Evolutionary conservation across 495 filamentous ascomycete species (phyloP).

Genomic region (Penicillium crystallinum): DNA sequence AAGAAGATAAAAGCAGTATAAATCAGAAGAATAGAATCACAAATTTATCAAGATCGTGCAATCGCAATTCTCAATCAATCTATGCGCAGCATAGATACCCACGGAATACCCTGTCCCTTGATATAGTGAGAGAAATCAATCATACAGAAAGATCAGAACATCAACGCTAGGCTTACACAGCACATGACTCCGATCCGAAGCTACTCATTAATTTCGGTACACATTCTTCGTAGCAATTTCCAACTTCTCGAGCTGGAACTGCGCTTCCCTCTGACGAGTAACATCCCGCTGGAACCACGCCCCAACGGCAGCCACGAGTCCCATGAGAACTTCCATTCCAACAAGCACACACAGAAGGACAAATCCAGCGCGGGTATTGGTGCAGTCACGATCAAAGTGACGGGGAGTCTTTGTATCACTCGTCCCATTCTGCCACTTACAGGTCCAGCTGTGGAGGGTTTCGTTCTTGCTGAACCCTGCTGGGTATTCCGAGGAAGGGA

Average conservation of each 20-base stretch:
- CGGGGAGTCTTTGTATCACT: slow-evolving; percentile 19
- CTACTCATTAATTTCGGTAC: slow-evolving; percentile 8
- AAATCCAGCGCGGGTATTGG: slow-evolving; percentile 35
- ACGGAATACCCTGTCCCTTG: not conserved
- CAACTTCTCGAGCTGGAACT: slow-evolving; percentile 27
- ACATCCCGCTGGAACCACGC: slow-evolving; percentile 38
- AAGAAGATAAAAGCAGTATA: too few relatives aligned
- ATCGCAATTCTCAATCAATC: too few relatives aligned
- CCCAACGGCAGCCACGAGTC: slow-evolving; percentile 34
- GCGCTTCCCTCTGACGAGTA: slow-evolving; percentile 26
- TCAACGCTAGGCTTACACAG: not conserved
- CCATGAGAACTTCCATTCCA: slow-evolving; percentile 41
- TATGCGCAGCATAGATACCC: not conserved
- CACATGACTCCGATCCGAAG: not conserved
- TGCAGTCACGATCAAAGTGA: slow-evolving; percentile 43
- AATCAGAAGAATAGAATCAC: too few relatives aligned
- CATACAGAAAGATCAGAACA: not conserved
- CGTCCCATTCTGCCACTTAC: slow-evolving; percentile 38
- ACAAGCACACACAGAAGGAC: slow-evolving; percentile 38
- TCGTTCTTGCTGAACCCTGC: slow-evolving; percentile 35
- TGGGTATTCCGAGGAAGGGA: slow-evolving; percentile 35
- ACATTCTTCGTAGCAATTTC: slow-evolving; percentile 27
- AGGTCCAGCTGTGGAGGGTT: slow-evolving; percentile 49
- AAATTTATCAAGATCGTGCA: too few relatives aligned
- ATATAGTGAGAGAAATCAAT: not conserved